Conservation (phyloP, 1,284 basidiomycete genomes). For the Moesziomyces sp. region DNA sequence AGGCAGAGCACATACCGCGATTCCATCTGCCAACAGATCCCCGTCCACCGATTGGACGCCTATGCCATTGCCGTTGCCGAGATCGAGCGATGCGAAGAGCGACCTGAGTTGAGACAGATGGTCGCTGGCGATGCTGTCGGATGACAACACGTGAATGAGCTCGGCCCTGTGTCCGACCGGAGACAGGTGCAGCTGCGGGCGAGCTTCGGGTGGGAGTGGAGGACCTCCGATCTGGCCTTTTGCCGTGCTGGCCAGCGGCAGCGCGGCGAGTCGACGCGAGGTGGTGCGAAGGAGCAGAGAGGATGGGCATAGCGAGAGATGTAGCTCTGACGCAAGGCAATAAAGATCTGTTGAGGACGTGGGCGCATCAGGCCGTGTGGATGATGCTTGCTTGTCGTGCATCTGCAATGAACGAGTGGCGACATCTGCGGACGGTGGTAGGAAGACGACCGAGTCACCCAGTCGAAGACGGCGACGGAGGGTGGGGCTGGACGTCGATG, state of each 20-base stretch:
- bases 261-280: constrained; percentile 16
- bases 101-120: constrained; percentile 14
- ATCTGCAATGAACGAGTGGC: no score
- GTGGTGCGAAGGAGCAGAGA: constrained; percentile 7
- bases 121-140: constrained; percentile 9
- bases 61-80: not conserved
- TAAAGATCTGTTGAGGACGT: not conserved
- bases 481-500: not conserved
- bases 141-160: constrained; percentile 6
- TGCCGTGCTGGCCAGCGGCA: constrained; percentile 14
- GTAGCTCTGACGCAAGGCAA: constrained; percentile 9
- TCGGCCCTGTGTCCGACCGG: constrained; percentile 16
- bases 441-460: constrained; percentile 16
- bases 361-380: not conserved
- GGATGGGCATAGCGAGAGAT: constrained; percentile 3
- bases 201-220: not conserved
- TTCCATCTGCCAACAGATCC: constrained; percentile 16
- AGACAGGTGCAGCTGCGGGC: constrained; percentile 13
- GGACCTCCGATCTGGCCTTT: not conserved
- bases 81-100: constrained; percentile 1
- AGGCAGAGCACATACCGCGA: constrained; percentile 19
- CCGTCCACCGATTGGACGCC: not conserved
- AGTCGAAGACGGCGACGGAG: constrained; percentile 9
- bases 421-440: constrained; percentile 4
- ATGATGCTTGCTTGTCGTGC: constrained; percentile 3